These are phyloP conservation scores for Chlamydomonas schloesseri DNA, from an alignment of 139 green algal genomes.

Conservation along the genomic window DNA sequence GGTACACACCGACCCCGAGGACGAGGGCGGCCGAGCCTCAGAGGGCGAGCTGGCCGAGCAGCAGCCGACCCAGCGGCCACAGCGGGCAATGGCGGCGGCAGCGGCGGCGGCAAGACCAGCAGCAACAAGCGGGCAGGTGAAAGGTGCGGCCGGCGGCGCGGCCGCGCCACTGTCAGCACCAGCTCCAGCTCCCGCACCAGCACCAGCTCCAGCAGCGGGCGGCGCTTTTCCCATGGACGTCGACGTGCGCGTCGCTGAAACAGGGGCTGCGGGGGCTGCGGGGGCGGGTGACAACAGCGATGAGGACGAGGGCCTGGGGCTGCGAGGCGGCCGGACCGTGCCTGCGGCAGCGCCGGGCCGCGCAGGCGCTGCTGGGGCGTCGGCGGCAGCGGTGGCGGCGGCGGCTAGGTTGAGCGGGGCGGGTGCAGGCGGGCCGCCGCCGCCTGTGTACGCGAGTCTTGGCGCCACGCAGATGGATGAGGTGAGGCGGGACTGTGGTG, in stretches of 20 bases:
- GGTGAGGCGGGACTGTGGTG: not conserved
- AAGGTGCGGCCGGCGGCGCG: too few species aligned
- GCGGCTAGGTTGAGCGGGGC: not conserved
- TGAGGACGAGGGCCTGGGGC: too few species aligned
- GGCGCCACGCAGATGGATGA: not conserved
- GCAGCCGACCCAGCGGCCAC: not conserved
- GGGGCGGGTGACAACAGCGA: too few species aligned
- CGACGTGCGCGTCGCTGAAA: too few species aligned
- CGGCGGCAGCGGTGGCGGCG: not conserved
- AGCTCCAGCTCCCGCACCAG: not conserved
- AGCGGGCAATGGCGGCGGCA: not conserved
- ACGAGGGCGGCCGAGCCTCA: not conserved
- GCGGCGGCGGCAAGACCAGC: not conserved
- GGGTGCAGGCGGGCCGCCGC: not conserved
- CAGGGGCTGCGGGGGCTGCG: not conserved
- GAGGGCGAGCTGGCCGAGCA: not conserved
- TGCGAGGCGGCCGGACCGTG: too few species aligned
- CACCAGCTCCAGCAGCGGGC: not conserved
- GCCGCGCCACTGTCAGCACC: not conserved
- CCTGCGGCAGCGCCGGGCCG: not conserved
- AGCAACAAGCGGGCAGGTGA: not conserved
- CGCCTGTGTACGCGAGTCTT: constrained; percentile 6
- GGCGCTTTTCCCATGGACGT: not conserved
- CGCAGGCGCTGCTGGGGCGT: not conserved
- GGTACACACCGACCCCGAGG: not conserved